Evolutionary conservation across 495 filamentous ascomycete species (phyloP).

Genomic region (Penicillium longicatenatum): DNA sequence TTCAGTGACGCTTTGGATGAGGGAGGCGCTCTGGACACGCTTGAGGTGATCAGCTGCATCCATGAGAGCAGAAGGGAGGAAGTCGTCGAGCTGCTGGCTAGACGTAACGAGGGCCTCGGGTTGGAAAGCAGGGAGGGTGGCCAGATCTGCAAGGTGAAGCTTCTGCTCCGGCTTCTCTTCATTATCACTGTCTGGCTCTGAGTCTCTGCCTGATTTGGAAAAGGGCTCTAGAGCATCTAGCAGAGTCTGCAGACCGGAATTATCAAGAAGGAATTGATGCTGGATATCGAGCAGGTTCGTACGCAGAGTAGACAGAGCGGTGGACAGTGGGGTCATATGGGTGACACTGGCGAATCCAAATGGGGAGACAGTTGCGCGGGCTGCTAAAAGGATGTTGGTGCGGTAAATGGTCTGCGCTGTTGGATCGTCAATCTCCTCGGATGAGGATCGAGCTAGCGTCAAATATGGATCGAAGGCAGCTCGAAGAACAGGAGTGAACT

Average conservation of each 20-base stretch:
- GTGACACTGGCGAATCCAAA: conserved; percentile 49
- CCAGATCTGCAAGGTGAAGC: conserved; percentile 52
- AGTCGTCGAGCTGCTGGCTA: conserved; percentile 83
- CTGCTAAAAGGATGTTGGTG: conserved; percentile 75
- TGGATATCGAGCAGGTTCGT: conserved; percentile 47
- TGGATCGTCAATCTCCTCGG: conserved; percentile 58
- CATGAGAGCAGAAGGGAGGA: conserved; percentile 89
- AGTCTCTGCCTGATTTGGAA: conserved; percentile 27
- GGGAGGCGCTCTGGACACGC: conserved; percentile 62
- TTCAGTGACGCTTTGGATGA: conserved; percentile 76
- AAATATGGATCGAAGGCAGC: conserved; percentile 89
- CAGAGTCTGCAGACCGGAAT: conserved; percentile 72
- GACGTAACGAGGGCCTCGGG: conserved; percentile 61
- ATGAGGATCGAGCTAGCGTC: conserved; percentile 67
- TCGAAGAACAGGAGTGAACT: conserved; percentile 74
- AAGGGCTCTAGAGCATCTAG: conserved; percentile 62
- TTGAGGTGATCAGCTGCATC: conserved; percentile 83
- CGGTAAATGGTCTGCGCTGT: conserved; percentile 70
- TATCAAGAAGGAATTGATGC: conserved; percentile 64
- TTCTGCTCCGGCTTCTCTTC: conserved; percentile 34
- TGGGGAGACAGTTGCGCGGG: conserved; percentile 38
- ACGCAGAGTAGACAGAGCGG: conserved; percentile 41
- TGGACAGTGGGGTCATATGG: conserved; percentile 36
- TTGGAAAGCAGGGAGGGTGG: conserved; percentile 60
- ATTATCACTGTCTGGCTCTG: conserved; percentile 14